Base-by-base conservation (phyloP, 2,329 filamentous ascomycete genomes). In the Beauveria pseudobassiana region DNA sequence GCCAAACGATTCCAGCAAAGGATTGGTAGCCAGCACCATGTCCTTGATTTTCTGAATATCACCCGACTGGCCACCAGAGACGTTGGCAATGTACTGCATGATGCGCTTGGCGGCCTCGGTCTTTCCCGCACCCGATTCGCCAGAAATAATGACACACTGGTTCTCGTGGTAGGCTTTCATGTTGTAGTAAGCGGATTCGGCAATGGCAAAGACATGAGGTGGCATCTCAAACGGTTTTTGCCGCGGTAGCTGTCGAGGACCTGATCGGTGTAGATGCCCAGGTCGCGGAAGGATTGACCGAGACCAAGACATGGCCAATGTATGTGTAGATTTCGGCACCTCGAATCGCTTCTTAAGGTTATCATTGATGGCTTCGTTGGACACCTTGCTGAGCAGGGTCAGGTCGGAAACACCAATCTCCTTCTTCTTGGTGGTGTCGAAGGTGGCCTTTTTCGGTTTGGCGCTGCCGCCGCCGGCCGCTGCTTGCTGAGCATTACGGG, bases 131-230 rank as follows among this genome's bases (percentile, higher is more conserved):
- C 95, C 95, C 3, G 95, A 98, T 78, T 99, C 95, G 73, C 95
- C 95, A 5, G 95, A 98, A 69, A 99, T 99, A 76, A 99, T 99
- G 68, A 99, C 93, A 78, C 95, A 98, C 76, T 99, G 95, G 78
- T 98, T 98, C 69, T 98, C 95, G 71, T 91, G 91, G 82, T 99
- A 99, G 52, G 93, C 93, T 76, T 98, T 98, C 95, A 99, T 98
- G 80, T 99, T 98, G 80, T 98, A 98, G 80, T 99, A 99, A 61
- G 93, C 77, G 8, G 93, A 89, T 77, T 99, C 95, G 72, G 95
- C 95, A 71, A 99, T 95, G 64, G 92, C 93, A 74, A 97, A 99
- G 68, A 99, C 95, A 76, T 99, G 95, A 9, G 95, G 95, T 30
- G 92, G 90, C 79, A 91, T 87, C 79, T 99, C 67, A 99, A 84